A percentile compares a stretch with the other conserved stretches of the same genome.
Conservation (phyloP, 306 rosid genomes). For the apple (Malus domestica) region DNA sequence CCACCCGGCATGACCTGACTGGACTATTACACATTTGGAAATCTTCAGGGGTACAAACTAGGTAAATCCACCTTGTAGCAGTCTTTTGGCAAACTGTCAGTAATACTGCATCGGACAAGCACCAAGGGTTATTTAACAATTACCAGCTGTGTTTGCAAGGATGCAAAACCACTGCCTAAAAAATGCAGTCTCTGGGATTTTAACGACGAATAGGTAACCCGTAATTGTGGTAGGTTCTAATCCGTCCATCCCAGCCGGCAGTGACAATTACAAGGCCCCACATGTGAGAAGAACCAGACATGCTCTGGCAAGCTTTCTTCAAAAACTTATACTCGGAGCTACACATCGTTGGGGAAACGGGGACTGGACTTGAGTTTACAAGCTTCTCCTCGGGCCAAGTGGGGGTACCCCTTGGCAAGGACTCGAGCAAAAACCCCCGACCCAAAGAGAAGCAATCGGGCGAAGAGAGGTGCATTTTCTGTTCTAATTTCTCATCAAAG, state of each 20-base stretch:
- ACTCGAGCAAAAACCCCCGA: slow-evolving; percentile 52
- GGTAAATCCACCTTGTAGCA: background rate
- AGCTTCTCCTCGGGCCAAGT: slow-evolving; percentile 82
- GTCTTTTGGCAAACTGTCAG: background rate
- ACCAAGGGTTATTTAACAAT: slow-evolving; percentile 11
- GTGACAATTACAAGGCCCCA: slow-evolving; percentile 82
- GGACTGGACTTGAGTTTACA: slow-evolving; percentile 27
- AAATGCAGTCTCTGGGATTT: slow-evolving; percentile 13
- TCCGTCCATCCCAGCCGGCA: slow-evolving; percentile 77
- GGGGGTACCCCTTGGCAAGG: slow-evolving; percentile 56
- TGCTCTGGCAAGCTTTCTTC: slow-evolving; percentile 62
- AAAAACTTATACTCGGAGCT: slow-evolving; percentile 67
- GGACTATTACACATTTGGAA: slow-evolving; percentile 18
- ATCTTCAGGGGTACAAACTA: slow-evolving; percentile 12
- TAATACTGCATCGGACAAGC: background rate
- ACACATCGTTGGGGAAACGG: slow-evolving; percentile 35
- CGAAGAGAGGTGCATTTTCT: slow-evolving; percentile 32
- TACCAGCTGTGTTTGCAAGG: slow-evolving; percentile 10
- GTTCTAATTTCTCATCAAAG: slow-evolving; percentile 25
- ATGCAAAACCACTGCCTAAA: slow-evolving; percentile 5
- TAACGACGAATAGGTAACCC: slow-evolving; percentile 57
- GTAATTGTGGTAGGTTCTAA: slow-evolving; percentile 62
- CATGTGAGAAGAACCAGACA: slow-evolving; percentile 51
- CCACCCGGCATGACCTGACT: slow-evolving; percentile 11
- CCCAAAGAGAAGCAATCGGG: slow-evolving; percentile 68